Evolutionary conservation across 2,329 filamentous ascomycete genomes (phyloP), one percentile per base, ranked within the genome.

Genomic region (Neonectria faginata): DNA sequence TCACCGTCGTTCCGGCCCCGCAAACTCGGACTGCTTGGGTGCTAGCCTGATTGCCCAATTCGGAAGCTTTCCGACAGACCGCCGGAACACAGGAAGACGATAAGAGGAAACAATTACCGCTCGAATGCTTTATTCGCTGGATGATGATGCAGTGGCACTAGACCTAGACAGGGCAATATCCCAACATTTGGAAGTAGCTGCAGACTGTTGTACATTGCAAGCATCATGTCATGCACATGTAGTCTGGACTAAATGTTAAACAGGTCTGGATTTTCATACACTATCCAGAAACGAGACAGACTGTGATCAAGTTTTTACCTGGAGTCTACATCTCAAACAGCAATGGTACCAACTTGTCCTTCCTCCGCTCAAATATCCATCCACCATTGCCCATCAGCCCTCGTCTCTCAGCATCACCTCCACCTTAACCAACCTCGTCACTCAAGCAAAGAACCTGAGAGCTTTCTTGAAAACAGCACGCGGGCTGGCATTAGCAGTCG

Each of bases 21-120:
- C 48, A 33, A 20, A 33, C 31, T 51, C 31, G 12, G 31, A 20
- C 48, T 51, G 10, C 29, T 51, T 51, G 18, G n/a, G 48, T 51
- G 48, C 48, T 51, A 33, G 48, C 29, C n/a, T 18, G 3, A n/a
- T 33, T 31, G 5, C 16, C 16, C 9, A n/a, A 12, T 12, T 51
- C 29, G 48, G 48, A 51, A 51, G 27, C n/a, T 33, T 33, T 33
- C 48, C n/a, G 29, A 51, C 8, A 12, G n/a, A 20, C 27, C n/a
- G 31, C 27, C 48, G 48, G 48, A 51, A 33, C 48, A 11, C 25
- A 25, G 16, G 3, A 10, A 3, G 48, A 16, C n/a, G 48, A 51
- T 22, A 51, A 51, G 48, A 9, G 36, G 48, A 51, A 20, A 14
- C 22, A 51, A 20, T 8, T 22, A 5, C 25, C 25, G 27, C 45